Base-by-base conservation (phyloP, 495 filamentous ascomycete species). In the Ramalina peruviana region DNA sequence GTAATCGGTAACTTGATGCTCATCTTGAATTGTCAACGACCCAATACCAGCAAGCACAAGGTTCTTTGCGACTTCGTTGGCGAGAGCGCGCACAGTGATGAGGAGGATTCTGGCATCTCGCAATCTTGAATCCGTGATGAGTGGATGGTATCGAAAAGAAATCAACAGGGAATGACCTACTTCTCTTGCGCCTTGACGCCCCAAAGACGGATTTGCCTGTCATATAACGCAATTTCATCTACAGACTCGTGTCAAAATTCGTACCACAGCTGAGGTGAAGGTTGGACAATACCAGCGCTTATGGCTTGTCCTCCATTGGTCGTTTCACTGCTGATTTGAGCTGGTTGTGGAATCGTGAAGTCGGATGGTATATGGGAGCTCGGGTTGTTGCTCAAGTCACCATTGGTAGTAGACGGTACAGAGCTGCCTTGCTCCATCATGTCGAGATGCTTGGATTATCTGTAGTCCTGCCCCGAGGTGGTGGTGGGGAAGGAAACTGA, bases 221-320 rank as follows among this genome's bases (percentile, higher is more conserved):
- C 92, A 66, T 98, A 98, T 20, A 98, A 78, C 36, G 93, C 93
- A 59, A 97, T 94, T 60, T 98, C 92, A 68, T 95, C 92, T 93
- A 40, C 12, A 19, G n/a, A 17, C 30, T 33, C 9, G 3, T 10
- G 2, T 33, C 9, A 33, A 7, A 10, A 10, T 13, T 33, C 2
- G 23, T 4, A 13, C 12, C 12, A 33, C 30, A 7, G 5, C 30
- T 33, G 30, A 33, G 2, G 30, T 33, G 30, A 33, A 13, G 30
- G 30, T 11, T 33, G 12, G 30, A 33, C 30, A 33, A 13, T 33
- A 33, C 30, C 30, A 33, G 30, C 30, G 9, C 30, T 33, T 33
- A 33, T 33, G 9, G 30, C 30, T 11, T 33, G 30, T 13, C 30
- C 30, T 11, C 30, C 30, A 33, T 33, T 33, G 30, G 9, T 33